These are phyloP conservation scores for Rhytidhysteron rufulum DNA, from an alignment of 2,329 filamentous ascomycete genomes.

Conservation along the genomic window DNA sequence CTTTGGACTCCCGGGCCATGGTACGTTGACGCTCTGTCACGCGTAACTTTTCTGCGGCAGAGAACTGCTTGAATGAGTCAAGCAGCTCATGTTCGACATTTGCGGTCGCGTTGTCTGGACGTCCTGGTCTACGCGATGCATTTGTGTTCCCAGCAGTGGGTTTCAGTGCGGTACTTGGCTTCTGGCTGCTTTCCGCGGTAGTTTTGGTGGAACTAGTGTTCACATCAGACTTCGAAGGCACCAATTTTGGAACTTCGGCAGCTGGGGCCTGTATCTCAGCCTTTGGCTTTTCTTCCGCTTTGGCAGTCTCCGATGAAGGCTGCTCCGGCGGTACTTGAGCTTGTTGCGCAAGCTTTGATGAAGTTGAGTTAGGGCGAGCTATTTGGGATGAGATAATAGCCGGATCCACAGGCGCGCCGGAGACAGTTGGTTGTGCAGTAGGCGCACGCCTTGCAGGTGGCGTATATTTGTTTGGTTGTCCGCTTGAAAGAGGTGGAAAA, in stretches of 20 bases:
- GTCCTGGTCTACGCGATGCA: conserved; percentile 31
- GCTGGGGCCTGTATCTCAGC: conserved; percentile 7
- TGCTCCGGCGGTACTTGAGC: conserved; percentile 20
- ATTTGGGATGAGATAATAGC: conserved; percentile 89
- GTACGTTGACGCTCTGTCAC: conserved; percentile 54
- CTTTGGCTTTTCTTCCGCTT: conserved; percentile 10
- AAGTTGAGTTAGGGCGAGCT: conserved; percentile 43
- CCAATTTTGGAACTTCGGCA: conserved; percentile 1
- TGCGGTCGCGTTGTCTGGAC: conserved; percentile 52
- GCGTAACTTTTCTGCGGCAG: conserved; percentile 58
- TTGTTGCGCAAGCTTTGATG: conserved; percentile 19
- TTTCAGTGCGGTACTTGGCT: conserved; percentile 27
- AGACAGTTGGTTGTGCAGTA: conserved; percentile 66
- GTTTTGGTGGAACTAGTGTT: conserved; percentile 17
- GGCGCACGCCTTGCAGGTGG: conserved; percentile 84
- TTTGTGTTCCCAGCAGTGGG: conserved; percentile 21
- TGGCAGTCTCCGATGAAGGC: conserved; percentile 13
- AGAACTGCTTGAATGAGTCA: conserved; percentile 63
- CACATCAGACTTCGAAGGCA: conserved; percentile 14
- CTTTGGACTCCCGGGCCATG: conserved; percentile 68
- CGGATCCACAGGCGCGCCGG: conserved; percentile 76
- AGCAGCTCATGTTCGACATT: conserved; percentile 60
- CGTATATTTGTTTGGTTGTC: conserved; percentile 72
- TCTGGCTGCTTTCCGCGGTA: conserved; percentile 18
- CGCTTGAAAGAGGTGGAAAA: conserved; percentile 62